Base-by-base conservation (phyloP, 352 stramenopile species). In the Globisporangium yorkense region DNA sequence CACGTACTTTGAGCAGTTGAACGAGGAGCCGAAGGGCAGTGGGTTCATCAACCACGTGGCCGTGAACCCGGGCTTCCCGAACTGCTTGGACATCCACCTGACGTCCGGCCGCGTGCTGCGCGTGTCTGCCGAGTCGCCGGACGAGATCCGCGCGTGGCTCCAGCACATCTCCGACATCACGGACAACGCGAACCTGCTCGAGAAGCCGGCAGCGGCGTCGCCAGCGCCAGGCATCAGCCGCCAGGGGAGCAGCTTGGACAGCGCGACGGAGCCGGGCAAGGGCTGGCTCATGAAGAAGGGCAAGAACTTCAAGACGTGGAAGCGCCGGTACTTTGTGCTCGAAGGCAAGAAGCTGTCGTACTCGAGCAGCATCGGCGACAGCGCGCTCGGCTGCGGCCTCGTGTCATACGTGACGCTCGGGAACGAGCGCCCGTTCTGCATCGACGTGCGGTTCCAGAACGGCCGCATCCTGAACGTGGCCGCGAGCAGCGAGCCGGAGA, bases 41-140 rank as follows among this genome's bases (percentile, higher is more conserved):
- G 81, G 78, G 12, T 66, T 84, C 35, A 74, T 91, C 16, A 72
- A 65, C 39, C 75, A 66, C 45, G 77, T 77, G 5, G 57, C 72
- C 6, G 62, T 72, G 1, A 87, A 75, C 54, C 63, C 78, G 35
- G 71, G 60, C 0, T 71, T 84, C 57, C 64, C 78, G 3, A 88
- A 91, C 57, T 87, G 70, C 31, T 45, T 94, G n/a, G 78, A 89
- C 47, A 78, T 94, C 37, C 61, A 72, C 24, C 68, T 94, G 2
- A 74, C 58, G 13, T 75, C 63, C 0, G 80, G 81, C 7, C 78
- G 84, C 1, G 74, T 83, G 5, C 61, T 94, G 40, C 80, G 77
- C 16, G 84, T 90, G 0, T 71, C 80, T 0, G 76, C 77, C 16
- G 84, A 90, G 48, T 87, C 79, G 18, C 55, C 60, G 0, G 74